Evolutionary conservation across 106 monocot genomes (phyloP), one percentile per base, ranked within the genome.

Genomic region (Narthecium ossifragum): DNA sequence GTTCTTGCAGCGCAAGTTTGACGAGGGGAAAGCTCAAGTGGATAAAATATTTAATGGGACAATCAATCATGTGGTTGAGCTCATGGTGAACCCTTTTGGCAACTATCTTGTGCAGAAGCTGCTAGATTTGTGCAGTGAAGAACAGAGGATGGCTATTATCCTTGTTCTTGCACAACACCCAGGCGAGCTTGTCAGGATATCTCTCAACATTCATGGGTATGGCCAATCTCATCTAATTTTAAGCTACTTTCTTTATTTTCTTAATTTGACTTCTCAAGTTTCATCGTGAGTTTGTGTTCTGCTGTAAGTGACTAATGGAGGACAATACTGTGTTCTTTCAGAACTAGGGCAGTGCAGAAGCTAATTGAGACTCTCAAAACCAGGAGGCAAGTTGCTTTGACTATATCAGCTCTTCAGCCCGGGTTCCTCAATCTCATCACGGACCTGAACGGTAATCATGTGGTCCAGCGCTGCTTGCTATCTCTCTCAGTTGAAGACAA

Each of bases 81-180:
- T 93, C 21, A 85, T 88, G 93, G 66, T 66, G 29, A 69, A 85
- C 49, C 66, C 73, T 6, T 93, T 80, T 75, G 93, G 71, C 8
- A 93, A 93, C 56, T 93, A 93, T 70, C 79, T 93, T 17, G 71
- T 88, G 68, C 93, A 93, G 74, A 88, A 88, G 70, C 11, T 93
- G 28, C 47, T 93, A 15, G 81, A 82, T 11, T 61, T 77, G 8
- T 88, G 85, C 57, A 76, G 47, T 25, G 85, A 88, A 13, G 76
- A 79, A 24, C 93, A 88, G 56, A 75, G 65, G 56, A 66, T 54
- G 45, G 53, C 24, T 34, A 69, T 93, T n/a, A 17, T 93, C 18
- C 37, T 62, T 6, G 46, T 74, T 20, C 70, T 88, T 29, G 82
- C 81, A 2, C 15, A 71, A 43, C 58, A 75, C 27, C 79, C 74